Conservation (phyloP, 106 monocot species). For the Vanilla planifolia region DNA sequence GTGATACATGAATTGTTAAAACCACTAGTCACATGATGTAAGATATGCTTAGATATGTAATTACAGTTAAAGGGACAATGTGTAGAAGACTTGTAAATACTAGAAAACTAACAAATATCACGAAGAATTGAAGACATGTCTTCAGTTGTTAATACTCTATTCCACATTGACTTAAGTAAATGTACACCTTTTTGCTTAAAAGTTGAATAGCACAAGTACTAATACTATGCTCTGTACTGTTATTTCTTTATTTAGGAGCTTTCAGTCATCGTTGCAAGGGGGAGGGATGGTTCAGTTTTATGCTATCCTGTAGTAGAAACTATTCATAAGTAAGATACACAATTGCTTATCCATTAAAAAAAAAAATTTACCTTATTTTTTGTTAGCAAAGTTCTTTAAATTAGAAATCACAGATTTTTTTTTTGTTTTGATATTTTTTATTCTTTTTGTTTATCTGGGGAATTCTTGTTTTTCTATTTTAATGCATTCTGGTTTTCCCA, state of each 20-base stretch:
- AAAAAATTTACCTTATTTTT: background rate
- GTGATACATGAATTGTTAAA: no score
- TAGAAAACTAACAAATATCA: no score
- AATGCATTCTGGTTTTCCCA: conserved; percentile 18
- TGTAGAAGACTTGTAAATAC: no score
- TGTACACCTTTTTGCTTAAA: no score
- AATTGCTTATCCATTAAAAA: conserved; percentile 2
- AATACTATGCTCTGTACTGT: background rate
- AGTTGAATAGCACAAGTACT: background rate
- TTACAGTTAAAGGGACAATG: no score
- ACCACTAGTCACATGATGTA: background rate
- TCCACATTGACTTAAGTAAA: no score
- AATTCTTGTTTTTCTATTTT: no score
- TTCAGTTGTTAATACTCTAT: no score
- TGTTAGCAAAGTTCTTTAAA: background rate
- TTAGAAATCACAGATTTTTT: background rate
- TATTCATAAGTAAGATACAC: conserved; percentile 72
- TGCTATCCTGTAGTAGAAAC: conserved; percentile 97
- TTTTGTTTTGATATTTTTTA: background rate
- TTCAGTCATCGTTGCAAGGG: conserved; percentile 89
- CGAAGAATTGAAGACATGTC: background rate
- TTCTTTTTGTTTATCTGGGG: background rate
- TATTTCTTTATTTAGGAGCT: conserved; percentile 51
- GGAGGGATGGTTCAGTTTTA: conserved; percentile 50
- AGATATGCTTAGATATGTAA: no score